These are phyloP conservation scores for Volvox reticuliferus DNA, from an alignment of 139 green algal species.

Conservation along the genomic window DNA sequence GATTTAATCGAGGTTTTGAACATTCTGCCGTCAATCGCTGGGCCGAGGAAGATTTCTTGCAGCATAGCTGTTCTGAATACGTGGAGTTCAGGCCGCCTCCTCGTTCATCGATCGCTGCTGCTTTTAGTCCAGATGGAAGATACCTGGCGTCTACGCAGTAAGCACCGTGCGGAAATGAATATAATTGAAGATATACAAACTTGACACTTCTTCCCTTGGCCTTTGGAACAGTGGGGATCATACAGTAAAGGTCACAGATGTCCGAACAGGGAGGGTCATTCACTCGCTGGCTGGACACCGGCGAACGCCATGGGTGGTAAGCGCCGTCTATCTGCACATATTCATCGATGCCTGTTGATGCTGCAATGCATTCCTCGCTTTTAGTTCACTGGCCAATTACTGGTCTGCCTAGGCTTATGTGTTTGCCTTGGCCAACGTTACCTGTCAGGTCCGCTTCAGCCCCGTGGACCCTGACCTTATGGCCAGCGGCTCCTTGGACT, in stretches of 20 bases:
- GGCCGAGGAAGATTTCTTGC: slow-evolving; percentile 79
- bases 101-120: slow-evolving; percentile 89
- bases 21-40: slow-evolving; percentile 35
- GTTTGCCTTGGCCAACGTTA: too few species aligned
- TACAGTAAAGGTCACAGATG: slow-evolving; percentile 91
- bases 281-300: slow-evolving; percentile 80
- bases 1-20: neutral
- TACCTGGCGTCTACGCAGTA: slow-evolving; percentile 92
- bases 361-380: neutral
- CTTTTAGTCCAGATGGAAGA: slow-evolving; percentile 84
- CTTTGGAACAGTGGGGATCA: slow-evolving; percentile 85
- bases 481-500: slow-evolving; percentile 89
- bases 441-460: slow-evolving; percentile 86
- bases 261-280: slow-evolving; percentile 67
- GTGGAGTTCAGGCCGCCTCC: slow-evolving; percentile 77
- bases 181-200: neutral
- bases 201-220: neutral
- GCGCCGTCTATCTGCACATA: neutral
- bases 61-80: slow-evolving; percentile 70
- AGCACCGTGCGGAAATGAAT: neutral
- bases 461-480: slow-evolving; percentile 75
- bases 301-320: slow-evolving; percentile 92
- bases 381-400: neutral
- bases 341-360: neutral
- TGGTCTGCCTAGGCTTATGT: neutral